Evolutionary conservation across 2,329 filamentous ascomycete genomes (phyloP).

Genomic region (Fusarium kyushuense): DNA sequence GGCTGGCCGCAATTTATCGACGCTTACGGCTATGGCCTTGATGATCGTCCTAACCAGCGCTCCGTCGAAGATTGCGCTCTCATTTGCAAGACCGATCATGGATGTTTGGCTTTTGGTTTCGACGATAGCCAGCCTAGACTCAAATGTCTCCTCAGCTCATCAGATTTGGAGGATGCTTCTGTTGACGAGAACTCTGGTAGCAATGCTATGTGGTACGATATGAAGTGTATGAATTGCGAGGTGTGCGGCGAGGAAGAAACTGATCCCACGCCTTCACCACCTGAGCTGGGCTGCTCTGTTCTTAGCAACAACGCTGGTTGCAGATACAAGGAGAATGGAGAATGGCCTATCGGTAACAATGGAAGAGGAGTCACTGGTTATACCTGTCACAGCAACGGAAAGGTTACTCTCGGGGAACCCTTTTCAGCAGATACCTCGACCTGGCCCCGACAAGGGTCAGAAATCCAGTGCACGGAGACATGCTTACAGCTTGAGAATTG

Average conservation of each 20-base stretch:
- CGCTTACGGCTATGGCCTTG: neutral
- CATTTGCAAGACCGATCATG: conserved; percentile 22
- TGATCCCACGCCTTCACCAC: conserved; percentile 15
- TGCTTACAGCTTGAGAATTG: conserved; percentile 27
- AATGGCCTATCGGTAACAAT: conserved; percentile 22
- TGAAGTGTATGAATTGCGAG: conserved; percentile 27
- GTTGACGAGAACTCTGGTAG: neutral
- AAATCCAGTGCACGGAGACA: conserved; percentile 27
- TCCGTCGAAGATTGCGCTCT: conserved; percentile 34
- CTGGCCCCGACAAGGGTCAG: conserved; percentile 27
- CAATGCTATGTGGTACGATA: conserved; percentile 18
- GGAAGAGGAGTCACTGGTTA: conserved; percentile 19
- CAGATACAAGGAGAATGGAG: conserved; percentile 11
- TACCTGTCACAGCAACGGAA: conserved; percentile 20
- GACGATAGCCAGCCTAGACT: neutral
- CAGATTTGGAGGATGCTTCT: conserved; percentile 8
- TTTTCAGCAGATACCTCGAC: neutral
- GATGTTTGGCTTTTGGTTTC: conserved; percentile 32
- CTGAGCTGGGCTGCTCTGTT: conserved; percentile 13
- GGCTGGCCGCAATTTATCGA: conserved; percentile 14
- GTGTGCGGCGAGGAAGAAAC: conserved; percentile 9
- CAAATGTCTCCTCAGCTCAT: conserved; percentile 18
- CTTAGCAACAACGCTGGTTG: conserved; percentile 1
- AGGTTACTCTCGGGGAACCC: conserved; percentile 9
- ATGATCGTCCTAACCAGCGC: conserved; percentile 13